Evolutionary conservation across 257 asterid genomes (phyloP), one percentile per base, ranked within the genome.

Genomic region (Ehretia macrophylla): DNA sequence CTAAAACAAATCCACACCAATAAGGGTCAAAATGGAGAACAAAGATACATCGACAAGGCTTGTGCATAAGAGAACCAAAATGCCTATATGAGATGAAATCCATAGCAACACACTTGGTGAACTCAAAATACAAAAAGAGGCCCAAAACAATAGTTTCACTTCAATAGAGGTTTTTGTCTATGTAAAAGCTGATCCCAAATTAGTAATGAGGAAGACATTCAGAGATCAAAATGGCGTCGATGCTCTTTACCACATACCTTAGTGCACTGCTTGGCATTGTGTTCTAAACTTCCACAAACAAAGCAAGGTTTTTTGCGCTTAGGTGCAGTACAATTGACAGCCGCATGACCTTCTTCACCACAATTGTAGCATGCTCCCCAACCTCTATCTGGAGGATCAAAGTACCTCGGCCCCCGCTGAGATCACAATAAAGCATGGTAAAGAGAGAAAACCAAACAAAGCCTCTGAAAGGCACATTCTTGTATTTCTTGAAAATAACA

Each of bases 351-450:
- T 64, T 89, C 97, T 79, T 93, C 96, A 48, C 99, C 99, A 68
- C 99, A 93, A 67, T 93, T 93, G 72, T 84, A 84, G 85, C 99
- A 93, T 39, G 95, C 73, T 23, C 94, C 94, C 94, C 99, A 93
- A 68, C 85, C 83, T 73, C 69, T 81, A 69, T 84, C 89, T 55
- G 97, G 97, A 60, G 99, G 96, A 70, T 93, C 97, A 70, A 89
- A 93, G 77, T 93, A 93, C 78, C 99, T 93, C 27, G 97, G 97
- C 17, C 97, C 99, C 65, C 99, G 89, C 97, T 92, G 85, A 69
- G 57, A 78, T 64, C 77, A 81, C 32, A 50, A 72, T 59, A 74
- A 75, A 59, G 64, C 47, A 72, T 40, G 60, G 77, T 68, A 72
- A 71, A 62, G 66, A 65, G 53, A 54, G 39, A 27, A 60, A 16